Conservation (phyloP, 371 early-diverging fungal genomes). For the Apophysomyces variabilis region DNA sequence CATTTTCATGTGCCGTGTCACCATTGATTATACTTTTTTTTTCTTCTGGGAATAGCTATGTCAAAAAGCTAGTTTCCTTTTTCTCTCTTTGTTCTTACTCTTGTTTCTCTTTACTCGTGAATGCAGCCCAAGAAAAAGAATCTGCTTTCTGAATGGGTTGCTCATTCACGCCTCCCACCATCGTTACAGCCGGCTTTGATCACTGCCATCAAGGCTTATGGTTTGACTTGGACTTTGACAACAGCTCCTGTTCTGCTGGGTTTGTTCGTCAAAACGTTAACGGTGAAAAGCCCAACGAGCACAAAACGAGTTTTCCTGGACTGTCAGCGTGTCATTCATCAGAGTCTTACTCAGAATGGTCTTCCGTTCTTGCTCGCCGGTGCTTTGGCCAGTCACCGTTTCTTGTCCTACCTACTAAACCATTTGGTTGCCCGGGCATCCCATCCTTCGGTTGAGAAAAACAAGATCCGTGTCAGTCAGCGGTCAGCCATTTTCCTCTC, state of each 20-base stretch:
- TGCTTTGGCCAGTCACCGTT: conserved; percentile 40
- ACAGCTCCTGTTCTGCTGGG: conserved; percentile 33
- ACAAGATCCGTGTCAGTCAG: background rate
- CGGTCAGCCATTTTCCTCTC: conserved; percentile 31
- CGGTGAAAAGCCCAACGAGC: background rate
- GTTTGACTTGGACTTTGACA: conserved; percentile 43
- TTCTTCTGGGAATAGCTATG: background rate
- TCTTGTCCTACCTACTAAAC: conserved; percentile 21
- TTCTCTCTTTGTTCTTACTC: background rate
- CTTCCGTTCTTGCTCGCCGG: conserved; percentile 40
- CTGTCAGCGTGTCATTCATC: conserved; percentile 27
- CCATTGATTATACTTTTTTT: background rate
- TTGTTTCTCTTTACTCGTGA: background rate
- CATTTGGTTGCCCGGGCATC: background rate
- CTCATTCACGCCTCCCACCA: background rate
- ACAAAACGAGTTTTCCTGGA: conserved; percentile 19
- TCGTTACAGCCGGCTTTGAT: conserved; percentile 28
- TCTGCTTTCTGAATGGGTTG: background rate
- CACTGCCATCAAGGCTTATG: conserved; percentile 46
- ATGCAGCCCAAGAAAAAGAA: background rate
- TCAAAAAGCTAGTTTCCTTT: background rate
- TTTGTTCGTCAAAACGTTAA: conserved; percentile 26
- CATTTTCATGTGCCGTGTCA: conserved; percentile 6
- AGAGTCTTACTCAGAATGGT: conserved; percentile 41
- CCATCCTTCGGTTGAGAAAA: conserved; percentile 13